A percentile compares a stretch with the other conserved stretches of the same genome.
Conservation (phyloP, 331 rosid genomes). For the Stylosanthes scabra region DNA sequence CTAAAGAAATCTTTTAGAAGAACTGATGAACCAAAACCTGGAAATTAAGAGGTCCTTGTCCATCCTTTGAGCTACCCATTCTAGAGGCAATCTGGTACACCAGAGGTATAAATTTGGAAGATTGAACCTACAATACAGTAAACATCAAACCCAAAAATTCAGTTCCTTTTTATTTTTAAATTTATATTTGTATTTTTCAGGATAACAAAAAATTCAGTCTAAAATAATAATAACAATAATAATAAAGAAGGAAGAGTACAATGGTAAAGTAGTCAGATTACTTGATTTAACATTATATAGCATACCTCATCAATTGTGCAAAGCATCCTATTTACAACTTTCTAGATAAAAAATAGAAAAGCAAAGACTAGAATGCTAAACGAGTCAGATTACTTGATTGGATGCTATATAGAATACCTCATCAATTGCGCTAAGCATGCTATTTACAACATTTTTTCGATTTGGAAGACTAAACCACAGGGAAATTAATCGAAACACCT, state of each 20-base stretch:
- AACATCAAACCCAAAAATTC: constrained; percentile 17
- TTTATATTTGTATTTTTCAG: too few species aligned
- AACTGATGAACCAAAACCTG: constrained; percentile 61
- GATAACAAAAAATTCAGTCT: constrained; percentile 10
- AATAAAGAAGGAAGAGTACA: background rate
- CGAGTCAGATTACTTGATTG: constrained; percentile 12
- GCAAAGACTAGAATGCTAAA: background rate
- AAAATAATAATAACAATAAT: background rate
- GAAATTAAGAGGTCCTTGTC: constrained; percentile 69
- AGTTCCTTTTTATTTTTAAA: background rate
- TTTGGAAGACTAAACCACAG: constrained; percentile 86
- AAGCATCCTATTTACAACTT: constrained; percentile 54
- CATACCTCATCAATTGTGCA: constrained; percentile 76
- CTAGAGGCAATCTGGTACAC: constrained; percentile 97
- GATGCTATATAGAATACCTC: constrained; percentile 58
- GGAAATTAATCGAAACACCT: constrained; percentile 91
- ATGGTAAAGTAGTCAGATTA: background rate
- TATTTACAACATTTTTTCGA: constrained; percentile 66
- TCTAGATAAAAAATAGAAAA: background rate
- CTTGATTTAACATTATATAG: constrained; percentile 18
- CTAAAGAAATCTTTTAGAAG: constrained; percentile 4
- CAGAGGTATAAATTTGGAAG: constrained; percentile 86
- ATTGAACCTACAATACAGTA: constrained; percentile 75
- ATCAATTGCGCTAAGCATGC: constrained; percentile 70
- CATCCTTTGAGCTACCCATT: constrained; percentile 92